Evolutionary conservation across 129 eudicot species (phyloP).

Genomic region (Solidago caesia): DNA sequence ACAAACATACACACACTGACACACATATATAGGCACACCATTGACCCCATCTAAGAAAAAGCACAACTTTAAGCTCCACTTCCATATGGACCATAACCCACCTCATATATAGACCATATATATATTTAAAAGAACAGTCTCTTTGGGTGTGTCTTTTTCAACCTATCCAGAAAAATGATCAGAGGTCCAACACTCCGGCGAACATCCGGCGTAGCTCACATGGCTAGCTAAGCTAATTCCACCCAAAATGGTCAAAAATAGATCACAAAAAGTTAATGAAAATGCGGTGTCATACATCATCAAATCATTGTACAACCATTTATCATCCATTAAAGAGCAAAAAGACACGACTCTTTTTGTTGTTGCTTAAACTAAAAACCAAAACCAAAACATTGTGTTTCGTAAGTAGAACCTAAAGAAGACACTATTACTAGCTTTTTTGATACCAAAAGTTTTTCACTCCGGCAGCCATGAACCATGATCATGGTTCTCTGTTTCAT

Average conservation of each 20-base stretch:
- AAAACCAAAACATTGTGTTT: not conserved
- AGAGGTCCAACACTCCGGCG: not conserved
- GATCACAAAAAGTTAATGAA: not conserved
- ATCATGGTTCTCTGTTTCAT: conserved; percentile 7
- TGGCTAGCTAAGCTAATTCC: not conserved
- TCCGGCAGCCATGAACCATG: conserved; percentile 17
- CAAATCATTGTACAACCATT: not conserved
- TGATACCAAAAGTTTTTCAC: not conserved
- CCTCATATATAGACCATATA: not conserved
- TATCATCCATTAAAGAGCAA: not conserved
- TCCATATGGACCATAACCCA: not conserved
- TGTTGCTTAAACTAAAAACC: not conserved
- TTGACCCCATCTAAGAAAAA: not conserved
- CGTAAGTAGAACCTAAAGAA: not conserved
- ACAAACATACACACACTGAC: not conserved
- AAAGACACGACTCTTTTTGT: not conserved
- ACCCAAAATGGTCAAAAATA: not conserved
- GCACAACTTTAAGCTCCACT: not conserved
- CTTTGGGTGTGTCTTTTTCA: not conserved
- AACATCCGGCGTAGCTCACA: not conserved
- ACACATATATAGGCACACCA: not conserved
- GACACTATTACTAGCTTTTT: not conserved
- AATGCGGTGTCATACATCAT: not conserved
- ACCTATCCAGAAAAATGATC: not conserved
- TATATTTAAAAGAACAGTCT: not conserved